These are phyloP conservation scores for Striga asiatica DNA, from an alignment of 257 asterid species.

Conservation along the genomic window DNA sequence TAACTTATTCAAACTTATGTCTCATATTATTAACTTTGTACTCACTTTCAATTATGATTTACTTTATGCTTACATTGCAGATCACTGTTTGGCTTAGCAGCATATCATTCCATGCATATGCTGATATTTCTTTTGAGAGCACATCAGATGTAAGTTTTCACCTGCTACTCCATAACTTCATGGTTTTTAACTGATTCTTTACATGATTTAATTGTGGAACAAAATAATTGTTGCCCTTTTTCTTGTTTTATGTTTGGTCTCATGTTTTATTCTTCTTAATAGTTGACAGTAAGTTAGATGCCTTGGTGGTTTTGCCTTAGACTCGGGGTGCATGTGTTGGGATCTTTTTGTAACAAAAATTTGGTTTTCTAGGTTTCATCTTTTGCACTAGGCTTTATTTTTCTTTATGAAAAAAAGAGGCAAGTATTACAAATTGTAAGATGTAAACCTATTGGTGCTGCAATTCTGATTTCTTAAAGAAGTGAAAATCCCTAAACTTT, in stretches of 20 bases:
- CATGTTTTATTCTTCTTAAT: background rate
- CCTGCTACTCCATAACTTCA: slow-evolving; percentile 1
- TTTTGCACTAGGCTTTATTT: background rate
- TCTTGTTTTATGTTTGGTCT: slow-evolving; percentile 7
- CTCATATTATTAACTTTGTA: background rate
- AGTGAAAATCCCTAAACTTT: background rate
- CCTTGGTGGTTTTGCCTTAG: background rate
- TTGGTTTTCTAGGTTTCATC: background rate
- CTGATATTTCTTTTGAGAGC: slow-evolving; percentile 73
- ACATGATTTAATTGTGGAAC: background rate
- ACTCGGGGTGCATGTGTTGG: background rate
- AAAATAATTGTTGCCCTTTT: slow-evolving; percentile 3
- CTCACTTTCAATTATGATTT: background rate
- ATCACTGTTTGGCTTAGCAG: slow-evolving; percentile 79
- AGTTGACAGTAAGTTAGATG: background rate
- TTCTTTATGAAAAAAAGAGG: background rate
- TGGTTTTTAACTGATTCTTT: slow-evolving; percentile 2
- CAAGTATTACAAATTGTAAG: background rate
- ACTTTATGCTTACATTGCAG: slow-evolving; percentile 31
- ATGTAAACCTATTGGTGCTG: background rate
- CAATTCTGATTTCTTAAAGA: background rate
- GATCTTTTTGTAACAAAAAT: background rate
- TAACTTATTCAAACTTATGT: background rate
- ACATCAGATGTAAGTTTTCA: slow-evolving; percentile 63
- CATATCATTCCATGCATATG: slow-evolving; percentile 69